phyloP scores from a whole-genome alignment of 306 rosid species.

The Cucumis melo region DNA sequence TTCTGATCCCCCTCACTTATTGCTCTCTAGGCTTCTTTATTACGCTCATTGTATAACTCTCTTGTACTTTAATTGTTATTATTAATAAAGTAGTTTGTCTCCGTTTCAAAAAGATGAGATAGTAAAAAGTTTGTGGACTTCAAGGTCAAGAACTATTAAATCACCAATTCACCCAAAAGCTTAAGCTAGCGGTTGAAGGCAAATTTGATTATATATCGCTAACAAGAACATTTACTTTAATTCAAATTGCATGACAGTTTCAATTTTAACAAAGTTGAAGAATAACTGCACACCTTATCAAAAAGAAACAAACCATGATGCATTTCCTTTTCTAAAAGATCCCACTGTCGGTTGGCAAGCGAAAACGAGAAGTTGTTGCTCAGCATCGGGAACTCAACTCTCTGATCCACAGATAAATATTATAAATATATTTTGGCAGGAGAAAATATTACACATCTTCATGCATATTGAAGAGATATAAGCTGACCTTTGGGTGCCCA shows the following conservation, averaged over 20 bases:
- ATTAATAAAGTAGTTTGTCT: too few species aligned
- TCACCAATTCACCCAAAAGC: too few species aligned
- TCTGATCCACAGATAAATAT: slow-evolving; percentile 31
- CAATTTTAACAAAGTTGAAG: background rate
- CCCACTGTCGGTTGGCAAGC: slow-evolving; percentile 80
- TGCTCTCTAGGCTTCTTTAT: too few species aligned
- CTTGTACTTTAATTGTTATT: too few species aligned
- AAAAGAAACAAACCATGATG: slow-evolving; percentile 45
- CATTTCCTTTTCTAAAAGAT: slow-evolving; percentile 51
- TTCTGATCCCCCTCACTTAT: too few species aligned
- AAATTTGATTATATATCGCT: too few species aligned
- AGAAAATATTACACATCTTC: slow-evolving; percentile 11
- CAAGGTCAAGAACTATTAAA: background rate
- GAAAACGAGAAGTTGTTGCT: slow-evolving; percentile 72
- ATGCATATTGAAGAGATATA: slow-evolving; percentile 4
- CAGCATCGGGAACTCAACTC: slow-evolving; percentile 79
- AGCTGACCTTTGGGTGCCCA: slow-evolving; percentile 83
- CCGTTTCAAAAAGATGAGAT: too few species aligned
- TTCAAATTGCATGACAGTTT: background rate
- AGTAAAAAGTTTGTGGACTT: background rate
- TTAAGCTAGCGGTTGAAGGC: too few species aligned
- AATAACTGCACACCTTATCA: slow-evolving; percentile 47
- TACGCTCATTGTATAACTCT: too few species aligned
- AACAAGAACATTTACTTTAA: background rate
- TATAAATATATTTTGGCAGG: background rate